Evolutionary conservation across 2,329 filamentous ascomycete species (phyloP).

Genomic region (Cytospora chrysosperma): DNA sequence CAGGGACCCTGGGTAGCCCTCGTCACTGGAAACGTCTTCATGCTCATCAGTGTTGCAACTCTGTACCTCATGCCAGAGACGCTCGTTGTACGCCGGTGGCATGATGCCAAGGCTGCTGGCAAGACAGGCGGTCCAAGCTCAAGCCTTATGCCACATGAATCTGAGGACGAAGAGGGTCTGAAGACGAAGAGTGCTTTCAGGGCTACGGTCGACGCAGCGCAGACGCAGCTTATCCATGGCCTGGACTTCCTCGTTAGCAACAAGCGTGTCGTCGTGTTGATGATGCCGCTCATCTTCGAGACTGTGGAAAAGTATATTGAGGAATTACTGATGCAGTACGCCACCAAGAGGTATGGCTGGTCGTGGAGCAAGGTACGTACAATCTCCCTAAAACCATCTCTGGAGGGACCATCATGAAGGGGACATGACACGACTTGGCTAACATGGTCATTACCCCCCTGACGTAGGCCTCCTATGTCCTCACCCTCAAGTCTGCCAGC

Average conservation of each 20-base stretch:
- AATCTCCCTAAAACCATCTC: not conserved
- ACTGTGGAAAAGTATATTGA: constrained; percentile 35
- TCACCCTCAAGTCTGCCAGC: constrained; percentile 39
- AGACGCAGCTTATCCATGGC: constrained; percentile 14
- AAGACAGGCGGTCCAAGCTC: not conserved
- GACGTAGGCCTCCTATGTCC: constrained; percentile 40
- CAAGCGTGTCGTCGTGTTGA: constrained; percentile 38
- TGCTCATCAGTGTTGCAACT: constrained; percentile 32
- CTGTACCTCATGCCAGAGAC: constrained; percentile 44
- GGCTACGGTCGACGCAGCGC: constrained; percentile 25
- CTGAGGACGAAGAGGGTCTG: not conserved
- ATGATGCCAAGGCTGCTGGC: constrained; percentile 28
- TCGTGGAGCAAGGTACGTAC: constrained; percentile 42
- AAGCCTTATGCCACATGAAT: not conserved
- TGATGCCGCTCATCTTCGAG: constrained; percentile 37
- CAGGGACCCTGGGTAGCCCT: constrained; percentile 42
- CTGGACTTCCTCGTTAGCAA: constrained; percentile 41
- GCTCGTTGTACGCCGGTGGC: constrained; percentile 34
- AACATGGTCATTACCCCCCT: not conserved
- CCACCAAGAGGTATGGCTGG: constrained; percentile 50
- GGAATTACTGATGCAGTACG: constrained; percentile 51
- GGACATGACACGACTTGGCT: not conserved
- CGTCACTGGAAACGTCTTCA: constrained; percentile 34
- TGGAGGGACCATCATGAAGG: not conserved
- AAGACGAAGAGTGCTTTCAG: constrained; percentile 17